These are phyloP conservation scores for Moricandia moricandioides DNA, from an alignment of 345 rosid genomes.

Conservation along the genomic window DNA sequence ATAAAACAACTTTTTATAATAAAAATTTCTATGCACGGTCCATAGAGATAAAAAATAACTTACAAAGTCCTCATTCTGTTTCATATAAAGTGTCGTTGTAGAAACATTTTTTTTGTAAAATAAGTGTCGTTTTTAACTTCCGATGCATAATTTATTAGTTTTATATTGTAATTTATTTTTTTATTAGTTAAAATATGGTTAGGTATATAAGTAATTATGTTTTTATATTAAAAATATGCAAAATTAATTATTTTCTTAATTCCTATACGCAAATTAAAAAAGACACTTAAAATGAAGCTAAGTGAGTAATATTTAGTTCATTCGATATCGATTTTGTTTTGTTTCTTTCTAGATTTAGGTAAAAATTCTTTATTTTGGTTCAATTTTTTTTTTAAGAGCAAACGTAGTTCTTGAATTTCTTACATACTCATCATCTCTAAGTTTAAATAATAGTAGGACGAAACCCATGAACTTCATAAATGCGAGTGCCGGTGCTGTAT, in stretches of 20 bases:
- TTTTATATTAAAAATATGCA: too few relatives aligned
- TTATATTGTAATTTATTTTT: too few relatives aligned
- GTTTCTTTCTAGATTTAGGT: neutral
- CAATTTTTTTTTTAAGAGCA: neutral
- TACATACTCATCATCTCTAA: neutral
- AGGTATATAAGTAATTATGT: too few relatives aligned
- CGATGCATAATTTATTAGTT: too few relatives aligned
- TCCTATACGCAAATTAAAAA: too few relatives aligned
- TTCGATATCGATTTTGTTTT: neutral
- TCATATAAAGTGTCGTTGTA: too few relatives aligned
- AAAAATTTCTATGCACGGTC: neutral
- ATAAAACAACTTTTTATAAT: neutral
- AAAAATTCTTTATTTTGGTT: neutral
- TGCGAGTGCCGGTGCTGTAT: constrained; percentile 3
- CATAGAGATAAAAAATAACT: neutral
- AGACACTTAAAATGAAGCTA: too few relatives aligned
- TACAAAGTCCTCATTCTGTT: neutral
- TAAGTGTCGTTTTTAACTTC: too few relatives aligned
- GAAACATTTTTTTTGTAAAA: too few relatives aligned
- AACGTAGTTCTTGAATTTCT: neutral
- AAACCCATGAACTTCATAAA: constrained; percentile 2
- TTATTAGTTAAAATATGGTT: too few relatives aligned
- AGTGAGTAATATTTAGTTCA: neutral
- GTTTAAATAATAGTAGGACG: neutral
- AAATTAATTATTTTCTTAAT: too few relatives aligned